These are phyloP conservation scores for Magnolia sinica DNA, from an alignment of 164 flowering plant genomes.

Conservation along the genomic window DNA sequence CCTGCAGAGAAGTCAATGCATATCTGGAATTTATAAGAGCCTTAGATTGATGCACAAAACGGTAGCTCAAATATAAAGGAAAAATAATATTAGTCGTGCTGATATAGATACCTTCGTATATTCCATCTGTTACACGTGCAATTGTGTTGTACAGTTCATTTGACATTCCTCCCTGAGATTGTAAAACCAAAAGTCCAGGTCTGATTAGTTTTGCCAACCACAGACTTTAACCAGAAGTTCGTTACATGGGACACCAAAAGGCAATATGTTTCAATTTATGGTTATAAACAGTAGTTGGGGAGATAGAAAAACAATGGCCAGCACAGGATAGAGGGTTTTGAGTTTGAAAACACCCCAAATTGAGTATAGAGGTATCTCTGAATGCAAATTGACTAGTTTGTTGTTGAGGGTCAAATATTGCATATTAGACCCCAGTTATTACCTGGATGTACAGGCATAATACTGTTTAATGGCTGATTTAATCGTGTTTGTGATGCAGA, in stretches of 20 bases:
- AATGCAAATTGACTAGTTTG: background rate
- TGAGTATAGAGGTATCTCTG: background rate
- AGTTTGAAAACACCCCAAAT: background rate
- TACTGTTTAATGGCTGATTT: too few species aligned
- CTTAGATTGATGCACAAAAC: background rate
- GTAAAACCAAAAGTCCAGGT: background rate
- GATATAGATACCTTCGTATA: conserved; percentile 75
- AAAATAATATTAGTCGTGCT: background rate
- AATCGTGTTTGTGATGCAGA: too few species aligned
- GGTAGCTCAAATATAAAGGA: background rate
- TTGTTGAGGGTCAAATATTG: too few species aligned
- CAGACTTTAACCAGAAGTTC: background rate
- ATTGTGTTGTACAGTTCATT: conserved; percentile 89
- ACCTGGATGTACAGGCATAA: too few species aligned
- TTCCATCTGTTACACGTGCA: conserved; percentile 98
- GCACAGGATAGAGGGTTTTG: background rate
- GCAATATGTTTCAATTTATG: background rate
- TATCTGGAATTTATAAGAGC: background rate
- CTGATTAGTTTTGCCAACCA: conserved; percentile 1
- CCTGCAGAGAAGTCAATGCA: conserved; percentile 35
- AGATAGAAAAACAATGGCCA: background rate
- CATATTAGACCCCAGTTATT: too few species aligned
- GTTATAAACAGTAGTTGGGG: background rate
- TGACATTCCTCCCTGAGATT: conserved; percentile 95
- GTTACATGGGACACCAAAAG: background rate